These are phyloP conservation scores for Lepiota brunneoincarnata DNA, from an alignment of 768 basidiomycete species.

Conservation along the genomic window DNA sequence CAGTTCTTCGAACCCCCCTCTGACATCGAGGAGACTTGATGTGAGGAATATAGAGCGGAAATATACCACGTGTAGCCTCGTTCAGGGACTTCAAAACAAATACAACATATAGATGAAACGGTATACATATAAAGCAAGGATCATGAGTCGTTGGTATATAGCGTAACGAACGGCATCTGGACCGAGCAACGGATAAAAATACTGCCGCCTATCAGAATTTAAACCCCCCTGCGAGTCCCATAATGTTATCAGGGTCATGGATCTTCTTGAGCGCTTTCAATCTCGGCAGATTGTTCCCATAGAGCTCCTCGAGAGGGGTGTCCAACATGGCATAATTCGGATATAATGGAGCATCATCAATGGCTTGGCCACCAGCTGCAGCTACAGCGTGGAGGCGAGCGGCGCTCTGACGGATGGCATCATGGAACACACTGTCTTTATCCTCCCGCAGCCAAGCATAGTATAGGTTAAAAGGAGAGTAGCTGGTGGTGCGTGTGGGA, in stretches of 20 bases:
- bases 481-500: constrained; percentile 31
- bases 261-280: constrained; percentile 37
- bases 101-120: background rate
- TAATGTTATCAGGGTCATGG: constrained; percentile 58
- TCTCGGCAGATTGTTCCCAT: constrained; percentile 43
- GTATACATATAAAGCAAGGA: background rate
- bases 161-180: background rate
- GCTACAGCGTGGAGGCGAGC: constrained; percentile 38
- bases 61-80: background rate
- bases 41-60: background rate
- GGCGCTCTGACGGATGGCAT: constrained; percentile 36
- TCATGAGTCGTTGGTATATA: background rate
- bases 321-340: constrained; percentile 58
- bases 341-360: constrained; percentile 42
- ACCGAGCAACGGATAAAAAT: background rate
- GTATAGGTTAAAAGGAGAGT: constrained; percentile 46
- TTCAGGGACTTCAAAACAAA: too few relatives aligned
- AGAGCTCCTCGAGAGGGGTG: constrained; percentile 49
- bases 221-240: constrained; percentile 68
- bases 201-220: constrained; percentile 35
- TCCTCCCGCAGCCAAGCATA: constrained; percentile 41
- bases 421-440: constrained; percentile 37
- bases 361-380: constrained; percentile 34
- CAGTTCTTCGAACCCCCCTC: too few relatives aligned
- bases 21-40: too few relatives aligned